phyloP scores from a whole-genome alignment of 495 filamentous ascomycete genomes.

The Elasticomyces elasticus region DNA sequence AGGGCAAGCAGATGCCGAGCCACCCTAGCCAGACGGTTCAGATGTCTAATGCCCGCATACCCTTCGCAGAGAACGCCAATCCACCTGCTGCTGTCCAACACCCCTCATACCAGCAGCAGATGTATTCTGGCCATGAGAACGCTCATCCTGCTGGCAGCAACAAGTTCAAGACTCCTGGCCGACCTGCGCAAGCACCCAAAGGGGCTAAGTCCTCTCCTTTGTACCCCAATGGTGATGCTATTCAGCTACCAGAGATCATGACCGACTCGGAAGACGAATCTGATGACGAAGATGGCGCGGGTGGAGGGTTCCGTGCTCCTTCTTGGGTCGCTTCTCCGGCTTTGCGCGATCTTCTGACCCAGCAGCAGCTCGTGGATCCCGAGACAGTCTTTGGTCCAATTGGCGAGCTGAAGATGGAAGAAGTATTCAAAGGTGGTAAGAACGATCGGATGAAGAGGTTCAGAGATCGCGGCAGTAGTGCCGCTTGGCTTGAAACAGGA shows the following conservation, averaged over 20 bases:
- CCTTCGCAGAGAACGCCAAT: conserved; percentile 57
- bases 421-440: conserved; percentile 63
- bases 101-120: conserved; percentile 6
- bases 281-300: conserved; percentile 43
- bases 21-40: conserved; percentile 71
- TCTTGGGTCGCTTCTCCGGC: conserved; percentile 79
- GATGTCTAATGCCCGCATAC: conserved; percentile 75
- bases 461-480: conserved; percentile 77
- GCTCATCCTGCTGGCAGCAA: conserved; percentile 43
- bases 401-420: conserved; percentile 78
- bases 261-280: conserved; percentile 81
- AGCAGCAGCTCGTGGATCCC: conserved; percentile 75
- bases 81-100: conserved; percentile 19
- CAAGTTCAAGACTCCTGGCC: conserved; percentile 47
- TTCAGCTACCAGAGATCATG: conserved; percentile 79
- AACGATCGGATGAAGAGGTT: conserved; percentile 75
- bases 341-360: conserved; percentile 54
- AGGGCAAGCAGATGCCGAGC: conserved; percentile 47
- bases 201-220: conserved; percentile 59
- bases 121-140: conserved; percentile 28
- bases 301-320: conserved; percentile 47
- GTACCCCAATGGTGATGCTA: conserved; percentile 67
- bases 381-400: conserved; percentile 85
- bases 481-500: conserved; percentile 69
- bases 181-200: conserved; percentile 35